These are phyloP conservation scores for Cystobasidium slooffiae DNA, from an alignment of 1,284 basidiomycete genomes.

Conservation along the genomic window DNA sequence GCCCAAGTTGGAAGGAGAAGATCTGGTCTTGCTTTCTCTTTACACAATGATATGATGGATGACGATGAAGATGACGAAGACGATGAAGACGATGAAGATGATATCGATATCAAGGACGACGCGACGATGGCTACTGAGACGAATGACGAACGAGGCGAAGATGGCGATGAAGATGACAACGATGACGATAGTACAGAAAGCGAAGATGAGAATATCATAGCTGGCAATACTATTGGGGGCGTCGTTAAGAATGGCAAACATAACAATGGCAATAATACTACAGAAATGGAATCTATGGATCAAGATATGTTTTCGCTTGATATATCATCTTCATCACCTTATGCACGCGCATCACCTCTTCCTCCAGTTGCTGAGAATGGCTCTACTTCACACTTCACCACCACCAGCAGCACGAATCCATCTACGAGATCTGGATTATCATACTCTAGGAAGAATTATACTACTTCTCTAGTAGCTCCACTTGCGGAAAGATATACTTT, in stretches of 20 bases:
- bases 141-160: constrained; percentile 8
- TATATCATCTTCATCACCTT: constrained; percentile 28
- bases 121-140: background rate
- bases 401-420: background rate
- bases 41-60: constrained; percentile 21
- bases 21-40: constrained; percentile 28
- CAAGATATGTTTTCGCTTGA: constrained; percentile 35
- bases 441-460: constrained; percentile 12
- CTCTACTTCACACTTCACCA: no score
- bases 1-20: constrained; percentile 26
- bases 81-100: constrained; percentile 11
- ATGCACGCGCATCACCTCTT: background rate
- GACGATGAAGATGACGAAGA: constrained; percentile 30
- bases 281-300: constrained; percentile 41
- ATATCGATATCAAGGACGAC: constrained; percentile 13
- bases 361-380: constrained; percentile 11
- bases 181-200: constrained; percentile 29
- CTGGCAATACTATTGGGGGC: background rate
- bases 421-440: constrained; percentile 22
- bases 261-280: background rate
- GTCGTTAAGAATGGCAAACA: no score
- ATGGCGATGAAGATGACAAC: constrained; percentile 25
- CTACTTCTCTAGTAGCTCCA: background rate
- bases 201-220: constrained; percentile 24
- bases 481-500: constrained; percentile 25